These are phyloP conservation scores for Kodamaea hsintzibuensis DNA, from an alignment of 805 yeast species.

Conservation along the genomic window DNA sequence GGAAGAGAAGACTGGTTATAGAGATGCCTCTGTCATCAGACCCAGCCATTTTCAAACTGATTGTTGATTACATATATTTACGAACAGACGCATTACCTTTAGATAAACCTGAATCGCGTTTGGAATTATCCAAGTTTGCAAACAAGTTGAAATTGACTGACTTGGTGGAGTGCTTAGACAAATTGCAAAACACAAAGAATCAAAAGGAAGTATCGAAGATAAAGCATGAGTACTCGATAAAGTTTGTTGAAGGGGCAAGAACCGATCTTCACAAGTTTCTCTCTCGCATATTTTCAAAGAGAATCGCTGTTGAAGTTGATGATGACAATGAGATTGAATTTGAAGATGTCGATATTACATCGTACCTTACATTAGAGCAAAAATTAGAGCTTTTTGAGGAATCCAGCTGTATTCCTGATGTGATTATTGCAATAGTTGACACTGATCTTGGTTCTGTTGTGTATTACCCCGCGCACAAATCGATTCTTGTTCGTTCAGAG, in stretches of 20 bases:
- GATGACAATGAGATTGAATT: background rate
- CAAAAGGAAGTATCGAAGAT: slow-evolving; percentile 24
- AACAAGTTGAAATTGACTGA: slow-evolving; percentile 18
- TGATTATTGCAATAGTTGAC: slow-evolving; percentile 41
- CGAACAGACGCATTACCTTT: slow-evolving; percentile 34
- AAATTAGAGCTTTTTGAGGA: slow-evolving; percentile 22
- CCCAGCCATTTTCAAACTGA: slow-evolving; percentile 20
- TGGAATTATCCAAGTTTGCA: slow-evolving; percentile 36
- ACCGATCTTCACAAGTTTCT: slow-evolving; percentile 33
- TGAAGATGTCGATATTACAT: background rate
- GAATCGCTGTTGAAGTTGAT: slow-evolving; percentile 9
- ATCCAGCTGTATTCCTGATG: slow-evolving; percentile 44
- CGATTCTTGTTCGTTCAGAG: slow-evolving; percentile 59
- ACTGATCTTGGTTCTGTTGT: slow-evolving; percentile 23
- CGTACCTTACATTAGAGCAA: slow-evolving; percentile 19
- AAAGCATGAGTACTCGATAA: slow-evolving; percentile 32
- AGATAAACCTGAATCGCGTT: slow-evolving; percentile 27
- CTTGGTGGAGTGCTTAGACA: slow-evolving; percentile 4
- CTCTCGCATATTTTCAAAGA: slow-evolving; percentile 21
- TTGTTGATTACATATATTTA: slow-evolving; percentile 33
- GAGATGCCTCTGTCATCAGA: slow-evolving; percentile 19
- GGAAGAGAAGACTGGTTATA: slow-evolving; percentile 19
- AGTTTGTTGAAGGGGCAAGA: slow-evolving; percentile 37
- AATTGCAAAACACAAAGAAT: background rate
- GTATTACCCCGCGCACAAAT: slow-evolving; percentile 64